phyloP scores from a whole-genome alignment of 805 yeast species.

The Ogataea siamensis region DNA sequence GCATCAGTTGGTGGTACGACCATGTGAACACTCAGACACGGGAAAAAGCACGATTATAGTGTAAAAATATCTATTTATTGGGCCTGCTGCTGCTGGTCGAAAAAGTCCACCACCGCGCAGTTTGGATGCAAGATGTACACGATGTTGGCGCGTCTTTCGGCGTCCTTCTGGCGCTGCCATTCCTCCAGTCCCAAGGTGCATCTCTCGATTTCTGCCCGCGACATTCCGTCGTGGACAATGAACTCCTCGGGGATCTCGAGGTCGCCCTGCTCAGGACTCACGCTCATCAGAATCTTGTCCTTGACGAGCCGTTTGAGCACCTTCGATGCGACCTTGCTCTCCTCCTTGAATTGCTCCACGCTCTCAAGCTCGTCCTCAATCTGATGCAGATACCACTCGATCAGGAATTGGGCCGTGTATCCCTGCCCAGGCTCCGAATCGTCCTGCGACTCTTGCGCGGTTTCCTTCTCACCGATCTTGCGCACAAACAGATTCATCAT shows the following conservation, averaged over 20 bases:
- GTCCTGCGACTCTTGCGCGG: slow-evolving; percentile 7
- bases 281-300: slow-evolving; percentile 77
- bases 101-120: slow-evolving; percentile 71
- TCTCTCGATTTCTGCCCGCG: slow-evolving; percentile 26
- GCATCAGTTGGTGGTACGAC: slow-evolving; percentile 64
- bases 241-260: slow-evolving; percentile 33
- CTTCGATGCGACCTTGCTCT: slow-evolving; percentile 69
- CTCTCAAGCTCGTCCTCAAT: slow-evolving; percentile 67
- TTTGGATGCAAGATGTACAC: slow-evolving; percentile 73
- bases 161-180: slow-evolving; percentile 24
- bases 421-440: slow-evolving; percentile 50
- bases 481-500: slow-evolving; percentile 79
- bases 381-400: slow-evolving; percentile 78
- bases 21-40: slow-evolving; percentile 25
- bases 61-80: slow-evolving; percentile 5
- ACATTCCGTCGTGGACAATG: slow-evolving; percentile 22
- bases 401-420: slow-evolving; percentile 61
- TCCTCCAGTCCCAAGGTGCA: slow-evolving; percentile 24
- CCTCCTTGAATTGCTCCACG: slow-evolving; percentile 69
- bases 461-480: slow-evolving; percentile 37
- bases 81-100: slow-evolving; percentile 36
- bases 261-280: slow-evolving; percentile 42
- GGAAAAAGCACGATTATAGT: slow-evolving; percentile 15
- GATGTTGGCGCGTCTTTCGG: slow-evolving; percentile 31
- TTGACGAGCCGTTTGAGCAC: slow-evolving; percentile 81